A percentile compares a stretch with the other conserved stretches of the same genome.
These are phyloP conservation scores for Canavalia gladiata DNA, from an alignment of 306 rosid genomes.

Conservation along the genomic window DNA sequence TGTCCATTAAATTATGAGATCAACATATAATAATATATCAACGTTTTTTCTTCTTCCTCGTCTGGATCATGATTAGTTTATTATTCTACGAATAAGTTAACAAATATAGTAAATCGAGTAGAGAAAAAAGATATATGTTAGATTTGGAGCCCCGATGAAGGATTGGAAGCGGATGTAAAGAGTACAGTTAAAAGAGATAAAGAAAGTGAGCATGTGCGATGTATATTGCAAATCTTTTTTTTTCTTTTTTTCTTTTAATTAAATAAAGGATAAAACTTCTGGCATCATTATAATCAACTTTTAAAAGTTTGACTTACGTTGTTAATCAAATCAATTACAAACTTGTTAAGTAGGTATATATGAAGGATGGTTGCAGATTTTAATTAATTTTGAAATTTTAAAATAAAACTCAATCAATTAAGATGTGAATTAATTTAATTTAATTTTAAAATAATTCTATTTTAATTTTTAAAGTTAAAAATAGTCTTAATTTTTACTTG, in stretches of 20 bases:
- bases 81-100: not conserved
- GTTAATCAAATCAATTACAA: not conserved
- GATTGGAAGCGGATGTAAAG: not conserved
- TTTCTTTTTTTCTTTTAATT: not conserved
- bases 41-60: not conserved
- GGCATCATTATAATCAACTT: not conserved
- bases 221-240: not conserved
- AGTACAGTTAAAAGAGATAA: not conserved
- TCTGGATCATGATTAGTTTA: not conserved
- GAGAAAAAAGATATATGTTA: not conserved
- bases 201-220: not conserved
- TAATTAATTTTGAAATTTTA: no score
- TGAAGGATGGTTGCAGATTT: no score
- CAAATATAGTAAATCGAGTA: not conserved
- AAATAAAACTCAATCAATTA: no score
- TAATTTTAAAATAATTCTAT: no score
- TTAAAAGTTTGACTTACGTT: not conserved
- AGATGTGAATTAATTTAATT: no score
- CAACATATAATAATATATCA: not conserved
- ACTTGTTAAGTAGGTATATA: not conserved
- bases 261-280: no score
- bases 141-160: not conserved
- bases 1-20: not conserved
- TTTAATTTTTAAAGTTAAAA: no score
- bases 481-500: no score